Percentiles rank a stretch among this genome's conserved stretches.
phyloP scores from a whole-genome alignment of 768 basidiomycete genomes.

The Leucogyrophana mollusca region DNA sequence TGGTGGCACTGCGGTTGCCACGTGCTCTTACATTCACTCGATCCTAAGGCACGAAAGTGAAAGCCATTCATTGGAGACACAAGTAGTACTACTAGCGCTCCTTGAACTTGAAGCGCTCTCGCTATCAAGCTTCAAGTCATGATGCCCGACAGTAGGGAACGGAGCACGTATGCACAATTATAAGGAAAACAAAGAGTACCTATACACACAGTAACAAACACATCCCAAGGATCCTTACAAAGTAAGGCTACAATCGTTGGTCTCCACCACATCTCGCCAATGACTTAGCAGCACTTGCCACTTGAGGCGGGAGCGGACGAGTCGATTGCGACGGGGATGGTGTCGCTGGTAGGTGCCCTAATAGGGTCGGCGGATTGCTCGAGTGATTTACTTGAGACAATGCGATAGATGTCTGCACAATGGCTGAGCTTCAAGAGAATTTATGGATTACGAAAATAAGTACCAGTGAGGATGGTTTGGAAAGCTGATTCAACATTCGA shows the following conservation, averaged over 20 bases:
- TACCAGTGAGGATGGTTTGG: conserved; percentile 93
- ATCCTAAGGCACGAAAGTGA: too few species aligned
- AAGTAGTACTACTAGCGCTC: too few species aligned
- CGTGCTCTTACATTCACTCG: too few species aligned
- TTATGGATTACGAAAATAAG: conserved; percentile 18
- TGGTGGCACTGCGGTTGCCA: too few species aligned
- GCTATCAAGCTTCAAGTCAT: too few species aligned
- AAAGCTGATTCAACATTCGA: conserved; percentile 98
- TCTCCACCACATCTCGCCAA: conserved; percentile 1
- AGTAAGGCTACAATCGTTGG: conserved; percentile 8
- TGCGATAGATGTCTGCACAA: conserved; percentile 88
- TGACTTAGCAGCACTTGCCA: conserved; percentile 61
- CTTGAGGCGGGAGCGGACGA: conserved; percentile 49
- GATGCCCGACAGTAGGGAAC: too few species aligned
- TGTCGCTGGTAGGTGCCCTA: conserved; percentile 79
- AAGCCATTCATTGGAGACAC: too few species aligned
- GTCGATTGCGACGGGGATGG: conserved; percentile 78
- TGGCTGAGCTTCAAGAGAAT: background rate
- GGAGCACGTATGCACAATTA: conserved; percentile 14
- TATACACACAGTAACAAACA: conserved; percentile 19
- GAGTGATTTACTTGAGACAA: conserved; percentile 93
- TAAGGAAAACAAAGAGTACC: conserved; percentile 21
- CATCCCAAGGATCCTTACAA: conserved; percentile 7
- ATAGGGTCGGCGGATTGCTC: conserved; percentile 79
- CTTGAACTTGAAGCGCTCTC: too few species aligned